A percentile compares a stretch with the other conserved stretches of the same genome.
Conservation (phyloP, 768 basidiomycete genomes). For the Suillus luteus region DNA sequence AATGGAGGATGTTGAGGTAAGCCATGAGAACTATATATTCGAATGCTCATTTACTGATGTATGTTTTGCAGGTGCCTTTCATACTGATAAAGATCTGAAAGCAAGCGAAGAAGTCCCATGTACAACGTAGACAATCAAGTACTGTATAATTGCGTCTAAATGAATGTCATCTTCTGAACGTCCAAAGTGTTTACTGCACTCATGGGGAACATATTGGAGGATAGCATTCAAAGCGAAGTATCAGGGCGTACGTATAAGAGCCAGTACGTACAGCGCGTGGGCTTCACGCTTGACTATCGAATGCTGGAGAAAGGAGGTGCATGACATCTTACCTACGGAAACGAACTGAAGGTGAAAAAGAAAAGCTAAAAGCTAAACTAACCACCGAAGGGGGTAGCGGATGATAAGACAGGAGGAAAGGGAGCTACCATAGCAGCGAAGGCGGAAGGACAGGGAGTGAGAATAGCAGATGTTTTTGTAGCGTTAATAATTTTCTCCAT, state of each 20-base stretch:
- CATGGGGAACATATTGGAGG: not conserved
- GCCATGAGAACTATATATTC: not conserved
- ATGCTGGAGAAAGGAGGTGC: slow-evolving; percentile 19
- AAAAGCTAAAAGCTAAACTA: slow-evolving; percentile 23
- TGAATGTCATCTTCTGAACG: not conserved
- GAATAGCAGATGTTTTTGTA: slow-evolving; percentile 51
- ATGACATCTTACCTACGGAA: slow-evolving; percentile 51
- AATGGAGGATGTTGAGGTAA: slow-evolving; percentile 93
- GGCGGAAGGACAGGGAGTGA: slow-evolving; percentile 19
- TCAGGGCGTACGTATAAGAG: not conserved
- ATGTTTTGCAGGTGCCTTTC: slow-evolving; percentile 67
- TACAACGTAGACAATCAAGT: slow-evolving; percentile 10
- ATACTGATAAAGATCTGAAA: slow-evolving; percentile 68
- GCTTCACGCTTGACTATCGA: slow-evolving; percentile 14
- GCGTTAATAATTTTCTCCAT: slow-evolving; percentile 38
- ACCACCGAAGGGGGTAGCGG: slow-evolving; percentile 26
- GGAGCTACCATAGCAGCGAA: slow-evolving; percentile 7
- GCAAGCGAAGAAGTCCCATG: slow-evolving; percentile 4
- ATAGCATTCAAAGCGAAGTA: slow-evolving; percentile 6
- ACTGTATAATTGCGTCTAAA: slow-evolving; percentile 13
- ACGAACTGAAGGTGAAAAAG: slow-evolving; percentile 26
- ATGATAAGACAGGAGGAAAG: not conserved
- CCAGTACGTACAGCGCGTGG: not conserved
- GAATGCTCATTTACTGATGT: not conserved
- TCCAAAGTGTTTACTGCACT: not conserved